Base-by-base conservation (phyloP, 345 rosid species). In the Bruguiera sexangula region DNA sequence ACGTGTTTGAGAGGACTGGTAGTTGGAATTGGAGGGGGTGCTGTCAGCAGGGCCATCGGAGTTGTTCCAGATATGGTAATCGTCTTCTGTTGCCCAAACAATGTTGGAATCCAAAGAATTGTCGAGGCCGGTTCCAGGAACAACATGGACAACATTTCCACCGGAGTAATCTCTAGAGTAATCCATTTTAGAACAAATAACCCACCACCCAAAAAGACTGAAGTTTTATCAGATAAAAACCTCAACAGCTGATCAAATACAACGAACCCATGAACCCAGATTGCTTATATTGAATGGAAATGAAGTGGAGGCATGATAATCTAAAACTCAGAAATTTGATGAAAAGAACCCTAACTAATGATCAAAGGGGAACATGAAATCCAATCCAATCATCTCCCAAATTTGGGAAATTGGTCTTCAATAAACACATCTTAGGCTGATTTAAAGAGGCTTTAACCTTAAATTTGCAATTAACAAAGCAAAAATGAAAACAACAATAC, bases 1-100 rank as follows among this genome's bases (percentile, higher is more conserved):
- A 59, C 84, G 76, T 1, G 84, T 66, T 69, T 82, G 84, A 19
- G 81, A 71, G 71, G 76, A 75, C 22, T 85, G 86, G 67, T 70
- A 81, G 77, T 69, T 85, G 60, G 88, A 83, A 76, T 78, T 83
- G 2, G 85, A 79, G 16, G 78, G 81, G 1, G 82, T 43, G 51
- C 71, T 95, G 43, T 69, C 82, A 36, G 75, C 75, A 18, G 39
- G 11, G 30, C 80, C 86, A 4, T 67, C 76, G 60, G 74, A 75
- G 36, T 70, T 76, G 80, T 81, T 82, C 96, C 87, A 89, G 53
- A 56, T 82, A 32, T 85, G 86, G 83, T 94, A 94, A 30, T 94
- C 98, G 21, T 91, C 98, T 67, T 94, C 98, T 26, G 90, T 87
- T 21, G 97, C 96, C 97, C 97, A 94, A 20, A 91, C 89, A 13